Percentiles rank a stretch among this genome's conserved stretches.
These are phyloP conservation scores for Rostrohypoxylon terebratum DNA, from an alignment of 495 filamentous ascomycete genomes.

Conservation along the genomic window DNA sequence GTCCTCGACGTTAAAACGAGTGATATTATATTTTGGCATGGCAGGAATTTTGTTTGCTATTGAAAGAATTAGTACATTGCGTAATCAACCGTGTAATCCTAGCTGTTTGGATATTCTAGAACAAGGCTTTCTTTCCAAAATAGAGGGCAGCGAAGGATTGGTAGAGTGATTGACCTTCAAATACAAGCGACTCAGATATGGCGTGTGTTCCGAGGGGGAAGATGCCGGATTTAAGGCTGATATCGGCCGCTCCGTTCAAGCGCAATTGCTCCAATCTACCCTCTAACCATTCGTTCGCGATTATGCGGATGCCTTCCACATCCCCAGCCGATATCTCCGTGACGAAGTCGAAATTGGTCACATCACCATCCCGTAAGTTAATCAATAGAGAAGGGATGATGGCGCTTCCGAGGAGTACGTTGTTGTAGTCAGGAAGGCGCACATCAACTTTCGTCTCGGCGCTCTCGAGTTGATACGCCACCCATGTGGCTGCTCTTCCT, in stretches of 20 bases:
- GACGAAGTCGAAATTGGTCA: conserved; percentile 80
- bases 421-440: conserved; percentile 84
- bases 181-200: conserved; percentile 74
- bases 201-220: conserved; percentile 78
- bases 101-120: conserved; percentile 40
- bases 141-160: conserved; percentile 65
- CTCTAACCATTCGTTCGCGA: conserved; percentile 89
- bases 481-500: conserved; percentile 83
- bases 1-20: conserved; percentile 79
- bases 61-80: conserved; percentile 47
- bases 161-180: conserved; percentile 82
- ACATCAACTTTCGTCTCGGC: conserved; percentile 77
- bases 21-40: conserved; percentile 82
- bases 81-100: conserved; percentile 16
- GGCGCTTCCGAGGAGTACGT: conserved; percentile 81
- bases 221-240: conserved; percentile 81
- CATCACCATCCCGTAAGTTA: conserved; percentile 78
- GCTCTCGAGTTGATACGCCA: conserved; percentile 77
- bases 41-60: conserved; percentile 74
- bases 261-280: conserved; percentile 75
- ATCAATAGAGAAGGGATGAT: conserved; percentile 77
- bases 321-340: conserved; percentile 79
- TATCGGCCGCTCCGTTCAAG: conserved; percentile 74
- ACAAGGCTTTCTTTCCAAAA: conserved; percentile 61
- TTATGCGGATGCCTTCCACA: conserved; percentile 77